phyloP scores from a whole-genome alignment of 306 rosid species.

The Medicago arabica region DNA sequence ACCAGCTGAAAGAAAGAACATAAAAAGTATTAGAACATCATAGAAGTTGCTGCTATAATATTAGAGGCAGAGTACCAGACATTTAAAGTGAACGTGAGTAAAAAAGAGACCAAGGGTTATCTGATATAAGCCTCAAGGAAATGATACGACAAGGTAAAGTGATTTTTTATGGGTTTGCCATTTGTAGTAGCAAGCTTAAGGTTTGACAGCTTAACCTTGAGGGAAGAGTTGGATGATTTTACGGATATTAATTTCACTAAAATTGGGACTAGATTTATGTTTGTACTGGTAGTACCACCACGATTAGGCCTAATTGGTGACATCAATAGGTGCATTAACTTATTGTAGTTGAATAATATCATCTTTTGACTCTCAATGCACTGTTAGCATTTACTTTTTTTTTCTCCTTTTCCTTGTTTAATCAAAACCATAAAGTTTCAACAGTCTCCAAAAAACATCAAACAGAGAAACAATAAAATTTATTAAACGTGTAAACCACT shows the following conservation, averaged over 20 bases:
- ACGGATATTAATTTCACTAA: neutral
- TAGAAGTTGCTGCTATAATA: slow-evolving; percentile 19
- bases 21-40: slow-evolving; percentile 40
- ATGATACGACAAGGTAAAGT: slow-evolving; percentile 2
- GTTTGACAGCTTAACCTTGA: slow-evolving; percentile 7
- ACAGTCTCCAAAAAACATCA: slow-evolving; percentile 1
- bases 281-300: slow-evolving; percentile 5
- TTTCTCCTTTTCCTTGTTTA: slow-evolving; percentile 5
- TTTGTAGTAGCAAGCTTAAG: slow-evolving; percentile 10
- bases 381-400: neutral
- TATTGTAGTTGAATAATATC: slow-evolving; percentile 21
- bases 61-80: slow-evolving; percentile 1
- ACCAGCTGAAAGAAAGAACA: slow-evolving; percentile 65
- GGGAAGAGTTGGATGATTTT: neutral
- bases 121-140: slow-evolving; percentile 28
- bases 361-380: slow-evolving; percentile 18
- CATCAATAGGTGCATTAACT: slow-evolving; percentile 7
- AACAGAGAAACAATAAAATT: slow-evolving; percentile 2
- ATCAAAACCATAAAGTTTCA: neutral
- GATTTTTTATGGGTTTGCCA: slow-evolving; percentile 3
- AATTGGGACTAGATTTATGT: neutral
- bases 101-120: neutral
- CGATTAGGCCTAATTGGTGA: neutral
- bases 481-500: slow-evolving; percentile 16
- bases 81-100: neutral